Percentiles rank a stretch among this genome's conserved stretches.
Conservation (phyloP, 495 filamentous ascomycete species). For the Pyrenula aspistea region DNA sequence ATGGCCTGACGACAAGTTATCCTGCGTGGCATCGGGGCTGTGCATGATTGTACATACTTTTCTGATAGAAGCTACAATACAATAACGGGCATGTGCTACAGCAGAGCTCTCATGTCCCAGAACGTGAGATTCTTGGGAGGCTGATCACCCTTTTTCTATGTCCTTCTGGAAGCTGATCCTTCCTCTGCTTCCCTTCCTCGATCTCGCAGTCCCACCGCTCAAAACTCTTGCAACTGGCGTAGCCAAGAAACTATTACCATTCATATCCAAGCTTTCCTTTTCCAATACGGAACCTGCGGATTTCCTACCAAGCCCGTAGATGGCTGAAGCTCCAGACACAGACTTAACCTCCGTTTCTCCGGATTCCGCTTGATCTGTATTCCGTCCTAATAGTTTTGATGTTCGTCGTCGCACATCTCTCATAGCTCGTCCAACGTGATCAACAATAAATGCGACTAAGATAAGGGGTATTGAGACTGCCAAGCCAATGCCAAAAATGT, state of each 20-base stretch:
- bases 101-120: too few species aligned
- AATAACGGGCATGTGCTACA: too few species aligned
- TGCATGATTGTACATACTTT: too few species aligned
- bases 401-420: neutral
- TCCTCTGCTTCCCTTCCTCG: neutral
- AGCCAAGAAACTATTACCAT: neutral
- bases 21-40: too few species aligned
- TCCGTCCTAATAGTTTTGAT: neutral
- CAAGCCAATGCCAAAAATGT: conserved; percentile 55
- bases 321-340: neutral
- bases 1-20: too few species aligned
- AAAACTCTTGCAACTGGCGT: neutral
- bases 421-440: conserved; percentile 33
- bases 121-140: too few species aligned
- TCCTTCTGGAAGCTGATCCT: neutral
- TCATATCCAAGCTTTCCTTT: neutral
- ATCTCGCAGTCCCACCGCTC: neutral
- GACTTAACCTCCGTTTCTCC: neutral
- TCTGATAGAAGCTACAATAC: too few species aligned
- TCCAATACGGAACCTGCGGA: neutral
- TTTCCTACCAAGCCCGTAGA: neutral
- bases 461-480: conserved; percentile 54
- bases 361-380: neutral
- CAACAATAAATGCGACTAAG: conserved; percentile 42
- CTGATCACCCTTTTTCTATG: neutral